Evolutionary conservation across 2,329 filamentous ascomycete genomes (phyloP).

Genomic region (Paecilomyces formosus): DNA sequence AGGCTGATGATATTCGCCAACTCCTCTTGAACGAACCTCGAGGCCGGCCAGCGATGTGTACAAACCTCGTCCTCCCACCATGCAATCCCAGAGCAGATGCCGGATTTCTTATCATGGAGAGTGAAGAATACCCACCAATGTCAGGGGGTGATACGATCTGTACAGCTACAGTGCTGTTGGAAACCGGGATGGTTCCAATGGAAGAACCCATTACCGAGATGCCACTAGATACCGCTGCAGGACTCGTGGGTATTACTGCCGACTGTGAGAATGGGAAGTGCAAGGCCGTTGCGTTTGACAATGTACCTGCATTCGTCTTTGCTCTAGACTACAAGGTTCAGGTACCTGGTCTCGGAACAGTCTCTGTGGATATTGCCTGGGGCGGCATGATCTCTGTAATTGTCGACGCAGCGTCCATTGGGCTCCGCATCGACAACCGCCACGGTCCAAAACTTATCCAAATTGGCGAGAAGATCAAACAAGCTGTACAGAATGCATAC

Average conservation of each 20-base stretch:
- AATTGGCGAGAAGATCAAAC: constrained; percentile 38
- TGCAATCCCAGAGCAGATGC: constrained; percentile 39
- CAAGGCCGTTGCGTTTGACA: constrained; percentile 38
- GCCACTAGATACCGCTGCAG: constrained; percentile 39
- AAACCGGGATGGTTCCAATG: constrained; percentile 43
- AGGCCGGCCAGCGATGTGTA: constrained; percentile 34
- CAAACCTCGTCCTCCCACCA: constrained; percentile 36
- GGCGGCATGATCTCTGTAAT: constrained; percentile 42
- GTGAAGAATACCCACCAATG: constrained; percentile 40
- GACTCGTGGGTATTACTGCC: constrained; percentile 34
- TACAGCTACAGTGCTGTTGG: constrained; percentile 38
- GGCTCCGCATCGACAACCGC: constrained; percentile 25
- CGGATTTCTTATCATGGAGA: constrained; percentile 41
- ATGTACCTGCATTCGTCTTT: constrained; percentile 38
- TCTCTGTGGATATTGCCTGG: constrained; percentile 39
- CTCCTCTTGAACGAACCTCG: constrained; percentile 42
- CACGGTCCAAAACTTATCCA: constrained; percentile 31
- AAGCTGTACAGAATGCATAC: constrained; percentile 26
- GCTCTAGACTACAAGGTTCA: constrained; percentile 32
- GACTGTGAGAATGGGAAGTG: constrained; percentile 38
- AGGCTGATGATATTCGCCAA: constrained; percentile 35
- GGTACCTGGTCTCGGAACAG: constrained; percentile 33
- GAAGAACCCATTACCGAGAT: constrained; percentile 36
- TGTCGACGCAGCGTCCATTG: constrained; percentile 32
- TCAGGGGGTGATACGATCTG: constrained; percentile 41